Evolutionary conservation across 768 basidiomycete genomes (phyloP).

Genomic region (Termitomyces heimii): DNA sequence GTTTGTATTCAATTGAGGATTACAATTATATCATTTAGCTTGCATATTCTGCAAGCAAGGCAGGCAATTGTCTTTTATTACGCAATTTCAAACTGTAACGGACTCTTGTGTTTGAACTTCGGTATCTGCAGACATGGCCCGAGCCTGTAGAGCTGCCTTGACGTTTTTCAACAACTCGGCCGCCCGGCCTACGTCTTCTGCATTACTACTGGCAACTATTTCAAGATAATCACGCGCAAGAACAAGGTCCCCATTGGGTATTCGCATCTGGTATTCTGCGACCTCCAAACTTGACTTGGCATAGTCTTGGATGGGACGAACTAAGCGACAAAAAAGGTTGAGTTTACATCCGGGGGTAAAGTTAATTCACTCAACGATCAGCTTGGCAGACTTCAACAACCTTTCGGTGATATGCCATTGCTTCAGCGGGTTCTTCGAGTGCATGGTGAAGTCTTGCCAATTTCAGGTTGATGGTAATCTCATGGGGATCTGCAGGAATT

Average conservation of each 20-base stretch:
- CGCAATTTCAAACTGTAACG: background rate
- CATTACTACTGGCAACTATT: constrained; percentile 70
- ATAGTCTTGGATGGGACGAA: constrained; percentile 69
- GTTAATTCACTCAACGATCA: constrained; percentile 40
- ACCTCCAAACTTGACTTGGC: constrained; percentile 82
- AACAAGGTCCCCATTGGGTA: constrained; percentile 55
- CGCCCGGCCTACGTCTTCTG: constrained; percentile 73
- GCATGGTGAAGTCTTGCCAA: constrained; percentile 67
- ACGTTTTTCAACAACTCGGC: constrained; percentile 63
- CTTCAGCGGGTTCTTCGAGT: constrained; percentile 60
- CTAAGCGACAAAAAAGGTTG: constrained; percentile 29
- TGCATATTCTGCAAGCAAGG: background rate
- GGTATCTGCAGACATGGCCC: constrained; percentile 12
- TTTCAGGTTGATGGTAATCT: constrained; percentile 66
- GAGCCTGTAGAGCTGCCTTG: constrained; percentile 30
- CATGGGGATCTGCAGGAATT: constrained; percentile 71
- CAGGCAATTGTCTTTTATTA: background rate
- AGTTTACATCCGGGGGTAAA: constrained; percentile 16
- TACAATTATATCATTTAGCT: background rate
- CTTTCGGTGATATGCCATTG: constrained; percentile 75
- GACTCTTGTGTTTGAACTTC: constrained; percentile 6
- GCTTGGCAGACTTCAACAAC: constrained; percentile 69
- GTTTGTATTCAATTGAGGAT: background rate
- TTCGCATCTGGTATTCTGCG: constrained; percentile 69
- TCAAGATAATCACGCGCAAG: constrained; percentile 73